Conservation (phyloP, 1,139 yeast species). For the Candida glucosophila region DNA sequence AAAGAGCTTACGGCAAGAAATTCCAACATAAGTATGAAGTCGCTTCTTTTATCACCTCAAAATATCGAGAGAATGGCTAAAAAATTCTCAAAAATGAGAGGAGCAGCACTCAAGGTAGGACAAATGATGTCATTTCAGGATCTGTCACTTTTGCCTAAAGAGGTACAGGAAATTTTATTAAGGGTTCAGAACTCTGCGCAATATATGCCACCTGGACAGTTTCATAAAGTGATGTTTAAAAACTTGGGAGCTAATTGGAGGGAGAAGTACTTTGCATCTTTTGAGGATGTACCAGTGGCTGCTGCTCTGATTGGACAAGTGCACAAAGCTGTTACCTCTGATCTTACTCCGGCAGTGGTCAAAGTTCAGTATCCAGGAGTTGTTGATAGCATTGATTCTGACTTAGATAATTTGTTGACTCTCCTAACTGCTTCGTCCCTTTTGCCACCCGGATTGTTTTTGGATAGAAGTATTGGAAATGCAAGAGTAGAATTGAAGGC, state of each 20-base stretch:
- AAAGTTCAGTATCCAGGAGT: constrained; percentile 99
- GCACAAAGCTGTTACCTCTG: constrained; percentile 68
- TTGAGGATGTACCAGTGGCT: constrained; percentile 88
- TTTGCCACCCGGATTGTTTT: constrained; percentile 84
- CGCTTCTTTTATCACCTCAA: constrained; percentile 65
- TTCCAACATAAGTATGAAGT: constrained; percentile 43
- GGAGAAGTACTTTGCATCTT: constrained; percentile 50
- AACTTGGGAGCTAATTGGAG: constrained; percentile 87
- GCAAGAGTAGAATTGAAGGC: constrained; percentile 90
- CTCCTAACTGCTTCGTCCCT: constrained; percentile 78
- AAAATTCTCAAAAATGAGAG: constrained; percentile 90
- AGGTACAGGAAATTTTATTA: constrained; percentile 70
- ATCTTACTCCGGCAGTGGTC: constrained; percentile 73
- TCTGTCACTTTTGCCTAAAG: constrained; percentile 72
- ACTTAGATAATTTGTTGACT: constrained; percentile 74
- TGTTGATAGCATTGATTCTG: constrained; percentile 86
- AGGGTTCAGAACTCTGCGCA: constrained; percentile 92
- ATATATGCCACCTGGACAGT: constrained; percentile 91
- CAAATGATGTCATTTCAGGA: constrained; percentile 95
- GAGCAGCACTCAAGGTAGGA: constrained; percentile 94
- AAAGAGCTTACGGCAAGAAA: constrained; percentile 51
- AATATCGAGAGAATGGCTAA: constrained; percentile 84
- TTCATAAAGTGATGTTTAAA: constrained; percentile 62
- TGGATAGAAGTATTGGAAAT: constrained; percentile 87
- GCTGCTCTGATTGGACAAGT: constrained; percentile 99